phyloP scores from a whole-genome alignment of 352 stramenopile species.

The Pythium brachiatum region DNA sequence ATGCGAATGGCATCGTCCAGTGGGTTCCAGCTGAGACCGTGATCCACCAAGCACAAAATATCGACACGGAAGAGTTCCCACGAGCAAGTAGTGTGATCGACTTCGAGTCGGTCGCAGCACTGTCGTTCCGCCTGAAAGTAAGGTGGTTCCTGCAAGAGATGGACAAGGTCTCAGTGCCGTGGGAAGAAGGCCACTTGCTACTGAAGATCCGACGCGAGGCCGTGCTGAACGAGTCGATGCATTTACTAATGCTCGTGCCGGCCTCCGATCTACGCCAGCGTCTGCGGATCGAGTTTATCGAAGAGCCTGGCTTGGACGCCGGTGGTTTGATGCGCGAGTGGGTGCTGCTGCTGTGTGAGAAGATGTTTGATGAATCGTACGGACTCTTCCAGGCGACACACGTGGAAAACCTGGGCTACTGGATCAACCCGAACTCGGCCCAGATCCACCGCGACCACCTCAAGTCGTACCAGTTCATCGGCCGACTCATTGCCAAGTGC shows the following conservation, averaged over 20 bases:
- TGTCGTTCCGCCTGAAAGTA: slow-evolving; percentile 72
- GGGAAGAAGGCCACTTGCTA: slow-evolving; percentile 77
- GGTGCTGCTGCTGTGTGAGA: slow-evolving; percentile 71
- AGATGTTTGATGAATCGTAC: slow-evolving; percentile 76
- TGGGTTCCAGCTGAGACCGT: slow-evolving; percentile 73
- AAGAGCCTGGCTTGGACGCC: slow-evolving; percentile 72
- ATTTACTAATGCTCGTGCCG: slow-evolving; percentile 76
- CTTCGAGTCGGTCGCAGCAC: slow-evolving; percentile 67
- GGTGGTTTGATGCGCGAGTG: slow-evolving; percentile 78
- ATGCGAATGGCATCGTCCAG: slow-evolving; percentile 61
- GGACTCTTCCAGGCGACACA: slow-evolving; percentile 72
- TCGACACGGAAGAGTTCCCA: slow-evolving; percentile 75
- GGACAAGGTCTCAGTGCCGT: slow-evolving; percentile 70
- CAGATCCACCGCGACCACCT: slow-evolving; percentile 71
- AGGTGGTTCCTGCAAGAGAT: slow-evolving; percentile 78
- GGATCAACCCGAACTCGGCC: slow-evolving; percentile 75
- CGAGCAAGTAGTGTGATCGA: slow-evolving; percentile 71
- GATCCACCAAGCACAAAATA: slow-evolving; percentile 55
- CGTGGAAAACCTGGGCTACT: slow-evolving; percentile 77
- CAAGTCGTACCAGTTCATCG: slow-evolving; percentile 74
- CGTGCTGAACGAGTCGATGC: slow-evolving; percentile 78
- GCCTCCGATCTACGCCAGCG: slow-evolving; percentile 65
- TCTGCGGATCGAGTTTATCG: slow-evolving; percentile 82
- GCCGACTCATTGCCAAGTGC: slow-evolving; percentile 72
- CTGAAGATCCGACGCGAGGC: slow-evolving; percentile 77